Conservation (phyloP, 306 rosid genomes). For the Trifolium repens region DNA sequence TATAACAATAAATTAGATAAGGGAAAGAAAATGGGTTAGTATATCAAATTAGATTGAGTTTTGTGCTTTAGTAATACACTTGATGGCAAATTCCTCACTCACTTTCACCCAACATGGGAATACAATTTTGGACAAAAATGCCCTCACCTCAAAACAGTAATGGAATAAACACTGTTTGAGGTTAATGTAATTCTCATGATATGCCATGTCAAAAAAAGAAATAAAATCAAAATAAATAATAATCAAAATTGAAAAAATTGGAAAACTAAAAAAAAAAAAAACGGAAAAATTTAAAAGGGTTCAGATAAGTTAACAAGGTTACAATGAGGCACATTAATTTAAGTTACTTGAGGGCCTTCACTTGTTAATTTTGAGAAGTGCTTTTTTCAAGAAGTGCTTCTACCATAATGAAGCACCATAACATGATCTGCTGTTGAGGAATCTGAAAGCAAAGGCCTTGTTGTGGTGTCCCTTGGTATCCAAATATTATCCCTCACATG, state of each 20-base stretch:
- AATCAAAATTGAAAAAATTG: conserved; percentile 43
- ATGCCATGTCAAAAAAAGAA: conserved; percentile 47
- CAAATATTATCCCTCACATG: conserved; percentile 92
- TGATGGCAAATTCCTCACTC: conserved; percentile 41
- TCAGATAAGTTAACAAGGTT: conserved; percentile 55
- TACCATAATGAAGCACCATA: conserved; percentile 81
- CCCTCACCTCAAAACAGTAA: conserved; percentile 45
- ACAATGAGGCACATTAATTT: conserved; percentile 34
- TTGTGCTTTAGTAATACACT: conserved; percentile 35
- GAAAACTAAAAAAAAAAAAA: neutral
- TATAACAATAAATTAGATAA: no score
- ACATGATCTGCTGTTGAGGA: conserved; percentile 77
- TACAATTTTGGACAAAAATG: conserved; percentile 52
- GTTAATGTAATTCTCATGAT: conserved; percentile 44
- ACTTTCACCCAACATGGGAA: conserved; percentile 37
- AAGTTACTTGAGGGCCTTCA: conserved; percentile 25
- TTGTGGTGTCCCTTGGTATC: conserved; percentile 63
- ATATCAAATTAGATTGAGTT: conserved; percentile 47
- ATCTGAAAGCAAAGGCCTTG: conserved; percentile 68
- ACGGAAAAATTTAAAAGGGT: conserved; percentile 11
- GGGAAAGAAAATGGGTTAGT: no score
- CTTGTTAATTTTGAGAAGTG: neutral
- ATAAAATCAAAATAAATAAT: conserved; percentile 41
- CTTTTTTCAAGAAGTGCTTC: conserved; percentile 47
- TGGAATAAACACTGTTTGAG: conserved; percentile 36